Evolutionary conservation across 306 rosid species (phyloP), one percentile per base, ranked within the genome.

Genomic region (Datisca glomerata): DNA sequence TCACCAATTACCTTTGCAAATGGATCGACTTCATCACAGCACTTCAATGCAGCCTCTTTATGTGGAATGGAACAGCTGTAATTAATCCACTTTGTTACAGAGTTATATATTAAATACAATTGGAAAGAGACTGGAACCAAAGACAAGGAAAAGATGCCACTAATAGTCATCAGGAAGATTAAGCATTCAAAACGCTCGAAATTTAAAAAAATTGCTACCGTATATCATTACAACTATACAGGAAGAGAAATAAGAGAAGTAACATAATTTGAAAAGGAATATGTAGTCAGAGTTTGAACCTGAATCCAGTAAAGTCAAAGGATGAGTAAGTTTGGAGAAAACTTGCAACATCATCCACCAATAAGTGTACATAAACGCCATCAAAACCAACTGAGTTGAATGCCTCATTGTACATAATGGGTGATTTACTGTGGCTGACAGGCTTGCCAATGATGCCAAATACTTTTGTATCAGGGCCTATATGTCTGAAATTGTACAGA

Each of bases 21-120:
- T 43, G 95, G 93, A 69, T 83, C 93, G 28, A 89, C 91, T 64
- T 83, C 95, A 12, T 89, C 97, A 53, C 94, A 89, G 45, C 73
- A 79, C 61, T 61, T 59, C 17, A 83, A 54, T 41, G 93, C 81
- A 2, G 71, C 68, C 60, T 89, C 95, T 73, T 83, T 89, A 79
- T 89, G 81, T 23, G 97, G 95, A 72, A 77, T 80, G 29, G 84
- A 70, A 43, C 71, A 62, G 43, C 97, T 89, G 84, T 34, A 50
- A 59, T 38, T 37, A 55, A 62, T 55, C 28, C 27, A 27, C 39
- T 51, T 65, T 65, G 63, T 64, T 41, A 18, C 51, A 49, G 54
- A 57, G n/a, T 55, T 45, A 39, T 43, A 31, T 31, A 31, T n/a
- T n/a, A n/a, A n/a, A n/a, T n/a, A n/a, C n/a, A n/a, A n/a, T n/a